Evolutionary conservation across 1,284 basidiomycete species (phyloP), one percentile per base, ranked within the genome.

Genomic region (Irpex lacteus): DNA sequence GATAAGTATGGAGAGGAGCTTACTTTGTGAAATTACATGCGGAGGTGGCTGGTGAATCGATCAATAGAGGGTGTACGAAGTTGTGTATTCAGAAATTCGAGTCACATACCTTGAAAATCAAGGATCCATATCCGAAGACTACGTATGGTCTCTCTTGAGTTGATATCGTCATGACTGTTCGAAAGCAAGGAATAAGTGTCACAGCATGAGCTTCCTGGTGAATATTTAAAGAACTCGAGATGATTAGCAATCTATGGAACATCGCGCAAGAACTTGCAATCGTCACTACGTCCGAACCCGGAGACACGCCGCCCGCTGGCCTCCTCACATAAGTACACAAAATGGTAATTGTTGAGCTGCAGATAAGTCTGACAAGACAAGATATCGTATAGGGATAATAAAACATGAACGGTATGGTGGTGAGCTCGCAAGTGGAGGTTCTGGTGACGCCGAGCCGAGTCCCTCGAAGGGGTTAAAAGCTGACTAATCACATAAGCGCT

Each of bases 91-190:
- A 60, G 13, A 52, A 47, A 52, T 36, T n/a, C 44, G 59, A 49
- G 5, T 18, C 9, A 60, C 68, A 26, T 68, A 88, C 91, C 84
- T 91, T 92, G 80, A 89, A 93, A 64, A 94, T 92, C 40, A 94
- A 81, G 4, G 91, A 93, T 13, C 91, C 91, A 66, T 94, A 94
- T 40, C 91, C 91, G 69, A 93, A 93, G 19, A 94, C 88, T 54
- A 89, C 78, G 69, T 87, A 92, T 4, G 79, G 79, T 50, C 59
- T 67, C 52, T 70, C 63, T 36, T 60, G 52, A 8, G 59, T 55
- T 32, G 59, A 15, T 47, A 47, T 47, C 44, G 44, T 63, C 64
- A 63, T 65, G 32, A 21, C 55, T 58, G 55, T 11, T 44, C 37
- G 26, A 36, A 49, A 36, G 32, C 9, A 57, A 57, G 55, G 5